Evolutionary conservation across 1,284 basidiomycete genomes (phyloP), one percentile per base, ranked within the genome.

Genomic region (Cryptococcus sp.): DNA sequence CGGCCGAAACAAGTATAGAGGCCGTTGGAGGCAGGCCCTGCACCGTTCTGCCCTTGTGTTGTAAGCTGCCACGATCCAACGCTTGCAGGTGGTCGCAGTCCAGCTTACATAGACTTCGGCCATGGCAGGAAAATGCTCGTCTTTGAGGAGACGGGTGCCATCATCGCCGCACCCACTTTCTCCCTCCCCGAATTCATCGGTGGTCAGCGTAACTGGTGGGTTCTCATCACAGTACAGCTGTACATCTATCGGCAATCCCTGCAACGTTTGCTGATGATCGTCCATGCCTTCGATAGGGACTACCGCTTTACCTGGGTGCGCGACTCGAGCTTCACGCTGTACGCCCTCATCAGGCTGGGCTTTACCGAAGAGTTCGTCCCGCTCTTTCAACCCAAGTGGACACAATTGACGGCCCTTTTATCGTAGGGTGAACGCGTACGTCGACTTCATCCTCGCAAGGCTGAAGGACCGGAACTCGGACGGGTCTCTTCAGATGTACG

Each of bases 1-100:
- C 64, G 80, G 82, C 16, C 82, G 83, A 64, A 72, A 70, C 63
- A 71, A 64, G 50, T 96, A 96, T 75, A 82, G 82, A 20, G 93
- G 92, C 0, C 84, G 89, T n/a, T 97, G 92, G 93, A 87, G 93
- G 63, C 92, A 97, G 75, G 85, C 86, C 1, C 90, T 95, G 2
- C 84, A 90, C 70, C 84, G 91, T 28, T 90, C 88, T 55, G 92
- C 90, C 0, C 80, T 95, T n/a, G 88, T 89, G 0, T 60, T 78
- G 69, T 73, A 56, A 61, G 71, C 20, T 11, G n/a, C n/a, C n/a
- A n/a, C n/a, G n/a, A 16, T n/a, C 12, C 54, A 89, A n/a, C n/a
- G n/a, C n/a, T n/a, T n/a, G n/a, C n/a, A n/a, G n/a, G n/a, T n/a
- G n/a, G n/a, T n/a, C n/a, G n/a, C n/a, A n/a, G n/a, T n/a, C n/a